Percentiles rank a stretch among this genome's conserved stretches.
Evolutionary conservation across 2,329 filamentous ascomycete species (phyloP).

Genomic region (Colletotrichum tamarilloi): DNA sequence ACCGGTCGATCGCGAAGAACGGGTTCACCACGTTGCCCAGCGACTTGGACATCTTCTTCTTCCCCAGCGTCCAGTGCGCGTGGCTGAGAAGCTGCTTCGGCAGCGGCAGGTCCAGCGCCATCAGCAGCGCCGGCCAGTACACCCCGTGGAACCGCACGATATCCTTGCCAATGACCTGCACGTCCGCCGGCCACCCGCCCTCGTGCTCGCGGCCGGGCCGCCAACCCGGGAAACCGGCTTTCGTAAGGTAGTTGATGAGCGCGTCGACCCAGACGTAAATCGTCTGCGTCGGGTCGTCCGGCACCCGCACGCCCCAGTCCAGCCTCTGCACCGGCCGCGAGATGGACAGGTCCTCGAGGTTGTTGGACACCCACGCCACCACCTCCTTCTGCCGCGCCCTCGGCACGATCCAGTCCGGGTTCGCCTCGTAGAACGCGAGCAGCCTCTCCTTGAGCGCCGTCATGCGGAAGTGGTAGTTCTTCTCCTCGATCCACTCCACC

Average conservation of each 20-base stretch:
- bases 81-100: constrained; percentile 88
- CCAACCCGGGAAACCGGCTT: constrained; percentile 84
- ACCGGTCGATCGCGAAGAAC: constrained; percentile 89
- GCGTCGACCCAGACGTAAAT: constrained; percentile 99
- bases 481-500: constrained; percentile 94
- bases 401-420: constrained; percentile 83
- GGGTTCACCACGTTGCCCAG: constrained; percentile 96
- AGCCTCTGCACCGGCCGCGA: constrained; percentile 84
- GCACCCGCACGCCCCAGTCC: constrained; percentile 90
- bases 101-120: constrained; percentile 84
- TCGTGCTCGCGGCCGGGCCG: constrained; percentile 70
- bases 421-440: constrained; percentile 81
- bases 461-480: constrained; percentile 94
- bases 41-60: constrained; percentile 96
- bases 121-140: constrained; percentile 97
- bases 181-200: constrained; percentile 87
- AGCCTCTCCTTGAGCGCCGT: constrained; percentile 84
- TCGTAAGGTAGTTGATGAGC: constrained; percentile 92
- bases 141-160: constrained; percentile 96
- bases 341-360: constrained; percentile 88
- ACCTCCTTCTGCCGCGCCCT: constrained; percentile 80
- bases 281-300: constrained; percentile 85
- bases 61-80: constrained; percentile 94
- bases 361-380: constrained; percentile 78
- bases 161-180: constrained; percentile 96